These are phyloP conservation scores for Salix koriyanagi DNA, from an alignment of 345 rosid species.

Conservation along the genomic window DNA sequence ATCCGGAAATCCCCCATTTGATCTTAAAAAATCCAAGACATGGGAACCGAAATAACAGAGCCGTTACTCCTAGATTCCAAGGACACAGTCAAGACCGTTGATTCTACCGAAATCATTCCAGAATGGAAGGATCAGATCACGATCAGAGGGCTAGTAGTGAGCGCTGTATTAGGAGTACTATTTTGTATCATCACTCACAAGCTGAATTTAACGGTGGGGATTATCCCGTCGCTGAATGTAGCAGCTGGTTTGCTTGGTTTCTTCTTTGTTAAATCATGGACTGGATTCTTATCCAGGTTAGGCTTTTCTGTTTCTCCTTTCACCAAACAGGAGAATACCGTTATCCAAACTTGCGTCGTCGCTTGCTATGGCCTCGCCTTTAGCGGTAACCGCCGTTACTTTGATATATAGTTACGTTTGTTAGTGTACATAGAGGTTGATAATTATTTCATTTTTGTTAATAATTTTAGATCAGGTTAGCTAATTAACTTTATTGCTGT, in stretches of 20 bases:
- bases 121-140: conserved; percentile 96
- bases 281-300: conserved; percentile 52
- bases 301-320: conserved; percentile 64
- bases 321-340: conserved; percentile 89
- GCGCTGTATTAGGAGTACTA: conserved; percentile 64
- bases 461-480: too few relatives aligned
- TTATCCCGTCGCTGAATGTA: conserved; percentile 85
- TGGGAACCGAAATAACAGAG: conserved; percentile 64
- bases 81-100: conserved; percentile 13
- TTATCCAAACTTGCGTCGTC: conserved; percentile 93
- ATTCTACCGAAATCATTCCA: conserved; percentile 30
- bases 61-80: conserved; percentile 40
- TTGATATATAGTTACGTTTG: too few relatives aligned
- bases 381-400: conserved; percentile 42
- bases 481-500: neutral
- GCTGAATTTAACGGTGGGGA: conserved; percentile 85
- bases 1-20: neutral
- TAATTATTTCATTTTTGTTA: neutral
- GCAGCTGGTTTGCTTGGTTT: conserved; percentile 90
- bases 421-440: too few relatives aligned
- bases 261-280: conserved; percentile 92
- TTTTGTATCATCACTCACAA: conserved; percentile 90
- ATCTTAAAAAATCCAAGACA: conserved; percentile 1
- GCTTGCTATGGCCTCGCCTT: conserved; percentile 93
- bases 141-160: conserved; percentile 58